Evolutionary conservation across 129 eudicot species (phyloP), one percentile per base, ranked within the genome.

Genomic region (Flaveria linearis): DNA sequence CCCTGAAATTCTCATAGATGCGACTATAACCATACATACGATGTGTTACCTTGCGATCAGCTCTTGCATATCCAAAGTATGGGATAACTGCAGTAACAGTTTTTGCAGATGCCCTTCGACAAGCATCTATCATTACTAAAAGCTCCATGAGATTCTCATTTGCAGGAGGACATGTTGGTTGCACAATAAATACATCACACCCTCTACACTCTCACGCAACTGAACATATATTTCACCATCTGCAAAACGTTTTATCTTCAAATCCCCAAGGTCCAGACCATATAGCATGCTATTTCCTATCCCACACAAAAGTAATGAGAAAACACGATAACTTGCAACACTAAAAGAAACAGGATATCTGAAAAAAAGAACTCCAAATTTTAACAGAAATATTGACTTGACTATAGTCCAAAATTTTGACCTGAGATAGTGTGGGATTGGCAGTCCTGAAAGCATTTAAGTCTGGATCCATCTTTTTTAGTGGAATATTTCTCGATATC

Each of bases 221-320:
- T 94, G 96, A 75, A 94, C 97, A 60, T 94, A 94, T 18, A 94
- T 87, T 86, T 94, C 99, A n/a, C 99, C 99, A 84, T 94, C 99
- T 18, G 99, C 97, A 87, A 94, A 94, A 14, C 97, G 90, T 69
- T 91, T 94, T 68, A 94, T 94, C 78, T 84, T 89, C 22, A 94
- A 84, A 79, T 91, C 93, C 67, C 97, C 99, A 78, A 94, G 93
- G 68, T 91, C 90, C 76, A 94, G 80, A 75, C 99, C 99, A 94
- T 89, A 85, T 94, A 91, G 80, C 91, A 86, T 43, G 99, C 99
- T 76, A 94, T 91, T 84, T 94, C 99, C 97, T 94, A 77, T 50
- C 30, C 66, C 73, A 53, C 17, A 53, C 61, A 61, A 67, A 33
- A 73, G 65, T 72, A 39, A 53, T 13, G 2, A 80, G 41, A 33